Percentiles rank a stretch among this genome's conserved stretches.
These are phyloP conservation scores for Fistulinella prunicolor DNA, from an alignment of 768 basidiomycete species.

Conservation along the genomic window DNA sequence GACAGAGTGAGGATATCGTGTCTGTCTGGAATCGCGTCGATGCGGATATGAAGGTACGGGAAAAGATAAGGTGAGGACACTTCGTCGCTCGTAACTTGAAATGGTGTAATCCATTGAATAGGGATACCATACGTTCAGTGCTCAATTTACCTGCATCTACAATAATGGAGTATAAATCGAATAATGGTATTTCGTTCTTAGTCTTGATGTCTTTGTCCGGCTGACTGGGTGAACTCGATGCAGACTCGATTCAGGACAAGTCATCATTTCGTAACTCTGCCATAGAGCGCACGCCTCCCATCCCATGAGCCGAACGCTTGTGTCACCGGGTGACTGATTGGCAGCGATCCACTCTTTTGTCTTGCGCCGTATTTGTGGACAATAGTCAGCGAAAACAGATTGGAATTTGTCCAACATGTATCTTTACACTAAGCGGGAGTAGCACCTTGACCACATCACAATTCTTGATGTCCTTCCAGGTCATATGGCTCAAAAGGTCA, in stretches of 20 bases:
- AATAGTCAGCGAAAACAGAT: conserved; percentile 1
- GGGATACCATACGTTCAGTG: conserved; percentile 76
- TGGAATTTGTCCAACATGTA: conserved; percentile 12
- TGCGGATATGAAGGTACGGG: conserved; percentile 68
- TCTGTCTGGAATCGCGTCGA: conserved; percentile 90
- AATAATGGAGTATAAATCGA: conserved; percentile 93
- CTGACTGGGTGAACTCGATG: no score
- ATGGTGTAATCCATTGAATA: conserved; percentile 27
- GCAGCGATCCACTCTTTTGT: not conserved
- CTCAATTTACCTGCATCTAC: conserved; percentile 75
- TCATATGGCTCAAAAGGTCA: not conserved
- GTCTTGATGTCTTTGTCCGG: not conserved
- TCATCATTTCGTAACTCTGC: conserved; percentile 77
- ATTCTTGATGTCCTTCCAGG: conserved; percentile 3
- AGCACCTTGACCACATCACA: not conserved
- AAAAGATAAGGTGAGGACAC: conserved; percentile 71
- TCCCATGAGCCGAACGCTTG: conserved; percentile 11
- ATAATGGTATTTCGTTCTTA: conserved; percentile 55
- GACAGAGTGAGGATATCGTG: conserved; percentile 92
- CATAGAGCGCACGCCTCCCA: conserved; percentile 41
- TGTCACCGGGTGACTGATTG: not conserved
- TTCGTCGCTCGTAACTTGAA: conserved; percentile 28
- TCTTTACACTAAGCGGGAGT: conserved; percentile 3
- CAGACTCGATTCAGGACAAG: conserved; percentile 84
- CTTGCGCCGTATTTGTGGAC: not conserved